Evolutionary conservation across 495 filamentous ascomycete genomes (phyloP).

Genomic region (Xylaria palmicola): DNA sequence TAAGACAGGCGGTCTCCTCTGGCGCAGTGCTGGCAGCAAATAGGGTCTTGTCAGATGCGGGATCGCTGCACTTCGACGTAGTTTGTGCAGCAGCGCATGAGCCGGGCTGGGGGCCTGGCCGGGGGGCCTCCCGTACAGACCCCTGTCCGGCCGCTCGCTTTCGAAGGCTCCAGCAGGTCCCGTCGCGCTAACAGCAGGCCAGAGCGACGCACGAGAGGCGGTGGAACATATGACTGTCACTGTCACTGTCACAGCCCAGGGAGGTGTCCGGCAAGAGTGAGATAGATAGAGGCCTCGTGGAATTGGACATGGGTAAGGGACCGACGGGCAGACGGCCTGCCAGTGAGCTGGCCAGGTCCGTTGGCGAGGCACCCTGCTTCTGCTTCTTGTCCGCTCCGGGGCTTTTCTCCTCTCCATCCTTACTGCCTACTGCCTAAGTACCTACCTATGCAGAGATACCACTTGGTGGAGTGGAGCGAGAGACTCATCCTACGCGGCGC

Average conservation of each 20-base stretch:
- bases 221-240: conserved; percentile 20
- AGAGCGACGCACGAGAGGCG: not conserved
- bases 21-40: not conserved
- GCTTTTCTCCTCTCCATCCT: not conserved
- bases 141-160: not conserved
- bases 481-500: too few species aligned
- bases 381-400: not conserved
- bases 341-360: not conserved
- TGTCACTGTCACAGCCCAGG: not conserved
- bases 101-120: not conserved
- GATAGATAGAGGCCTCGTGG: not conserved
- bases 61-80: conserved; percentile 31
- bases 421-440: not conserved
- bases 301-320: not conserved
- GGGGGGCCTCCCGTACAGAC: conserved; percentile 7
- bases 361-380: not conserved
- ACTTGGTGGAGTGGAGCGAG: too few species aligned
- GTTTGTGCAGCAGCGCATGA: conserved; percentile 18
- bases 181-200: not conserved
- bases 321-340: too few species aligned
- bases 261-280: too few species aligned
- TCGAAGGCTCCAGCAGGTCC: conserved; percentile 16
- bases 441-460: too few species aligned
- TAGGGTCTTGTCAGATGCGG: conserved; percentile 16
- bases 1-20: conserved; percentile 15